These are phyloP conservation scores for Panicum miliaceum DNA, from an alignment of 176 grass and related monocot genomes.

Conservation along the genomic window DNA sequence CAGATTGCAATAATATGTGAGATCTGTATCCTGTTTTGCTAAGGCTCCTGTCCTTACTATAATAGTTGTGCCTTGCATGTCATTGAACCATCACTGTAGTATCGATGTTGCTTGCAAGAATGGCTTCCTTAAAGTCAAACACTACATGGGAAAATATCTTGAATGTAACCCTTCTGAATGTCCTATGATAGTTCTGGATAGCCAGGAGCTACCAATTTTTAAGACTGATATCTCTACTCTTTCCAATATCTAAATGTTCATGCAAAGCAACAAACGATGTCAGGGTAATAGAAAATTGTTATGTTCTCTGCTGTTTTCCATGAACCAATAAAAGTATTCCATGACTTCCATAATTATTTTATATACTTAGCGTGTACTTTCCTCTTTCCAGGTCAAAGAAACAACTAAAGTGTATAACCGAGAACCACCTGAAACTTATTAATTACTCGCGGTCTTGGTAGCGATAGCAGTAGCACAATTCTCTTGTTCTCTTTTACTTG, in stretches of 20 bases:
- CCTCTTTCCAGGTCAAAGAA: conserved; percentile 22
- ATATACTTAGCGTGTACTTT: not conserved
- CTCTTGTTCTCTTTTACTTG: not conserved
- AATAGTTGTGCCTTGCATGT: conserved; percentile 1
- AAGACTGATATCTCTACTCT: not conserved
- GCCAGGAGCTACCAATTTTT: not conserved
- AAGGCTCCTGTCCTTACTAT: conserved; percentile 39
- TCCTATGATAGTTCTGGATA: not conserved
- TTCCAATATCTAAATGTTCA: too few relatives aligned
- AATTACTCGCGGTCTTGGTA: not conserved
- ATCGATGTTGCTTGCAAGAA: not conserved
- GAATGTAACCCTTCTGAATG: not conserved
- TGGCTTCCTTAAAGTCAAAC: conserved; percentile 19
- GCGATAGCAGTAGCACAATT: not conserved
- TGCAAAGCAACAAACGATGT: not conserved
- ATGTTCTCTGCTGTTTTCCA: not conserved
- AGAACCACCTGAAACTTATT: conserved; percentile 9
- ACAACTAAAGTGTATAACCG: not conserved
- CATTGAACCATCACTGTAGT: not conserved
- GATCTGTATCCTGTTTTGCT: conserved; percentile 86
- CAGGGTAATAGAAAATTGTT: conserved; percentile 14
- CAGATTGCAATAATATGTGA: conserved; percentile 81
- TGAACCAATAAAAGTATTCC: not conserved
- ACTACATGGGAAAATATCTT: not conserved
- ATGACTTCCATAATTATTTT: not conserved